phyloP scores from a whole-genome alignment of 2,329 filamentous ascomycete species.

The Arthrobotrys pseudoclavata region DNA sequence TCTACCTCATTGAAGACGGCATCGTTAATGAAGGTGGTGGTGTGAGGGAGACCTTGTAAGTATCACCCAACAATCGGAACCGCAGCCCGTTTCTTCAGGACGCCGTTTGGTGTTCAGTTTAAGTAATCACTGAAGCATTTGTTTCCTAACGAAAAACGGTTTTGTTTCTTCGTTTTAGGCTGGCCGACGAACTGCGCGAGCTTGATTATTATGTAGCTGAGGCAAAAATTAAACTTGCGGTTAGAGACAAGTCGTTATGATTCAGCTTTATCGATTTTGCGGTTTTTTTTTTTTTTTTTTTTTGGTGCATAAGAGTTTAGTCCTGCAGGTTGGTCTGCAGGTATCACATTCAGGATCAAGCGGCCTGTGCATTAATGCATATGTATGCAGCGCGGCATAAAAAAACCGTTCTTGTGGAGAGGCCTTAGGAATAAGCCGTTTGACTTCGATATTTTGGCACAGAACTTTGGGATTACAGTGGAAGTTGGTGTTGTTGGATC shows the following conservation, averaged over 20 bases:
- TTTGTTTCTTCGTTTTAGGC: conserved; percentile 17
- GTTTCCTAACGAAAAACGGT: conserved; percentile 36
- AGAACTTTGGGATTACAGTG: not conserved
- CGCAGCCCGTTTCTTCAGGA: conserved; percentile 17
- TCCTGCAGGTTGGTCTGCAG: conserved; percentile 23
- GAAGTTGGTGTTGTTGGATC: not conserved
- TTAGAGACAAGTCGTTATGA: conserved; percentile 49
- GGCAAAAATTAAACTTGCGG: conserved; percentile 39
- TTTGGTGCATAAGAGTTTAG: conserved; percentile 32
- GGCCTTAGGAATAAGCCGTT: conserved; percentile 22
- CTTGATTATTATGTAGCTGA: conserved; percentile 57
- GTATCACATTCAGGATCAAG: conserved; percentile 27
- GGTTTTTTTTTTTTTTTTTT: not conserved
- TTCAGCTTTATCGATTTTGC: conserved; percentile 25
- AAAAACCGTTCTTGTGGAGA: conserved; percentile 5
- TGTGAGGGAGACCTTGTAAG: conserved; percentile 56
- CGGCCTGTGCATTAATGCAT: conserved; percentile 31
- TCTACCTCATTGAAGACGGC: conserved; percentile 51
- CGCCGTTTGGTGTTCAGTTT: conserved; percentile 22
- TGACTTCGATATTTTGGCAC: not conserved
- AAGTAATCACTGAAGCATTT: conserved; percentile 20
- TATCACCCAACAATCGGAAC: conserved; percentile 44
- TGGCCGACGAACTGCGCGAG: conserved; percentile 54
- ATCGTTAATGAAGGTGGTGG: conserved; percentile 34
- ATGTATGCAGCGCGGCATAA: conserved; percentile 25